Evolutionary conservation across 495 filamentous ascomycete genomes (phyloP), one percentile per base, ranked within the genome.

Genomic region (Pseudoneurospora amorphoporcata): DNA sequence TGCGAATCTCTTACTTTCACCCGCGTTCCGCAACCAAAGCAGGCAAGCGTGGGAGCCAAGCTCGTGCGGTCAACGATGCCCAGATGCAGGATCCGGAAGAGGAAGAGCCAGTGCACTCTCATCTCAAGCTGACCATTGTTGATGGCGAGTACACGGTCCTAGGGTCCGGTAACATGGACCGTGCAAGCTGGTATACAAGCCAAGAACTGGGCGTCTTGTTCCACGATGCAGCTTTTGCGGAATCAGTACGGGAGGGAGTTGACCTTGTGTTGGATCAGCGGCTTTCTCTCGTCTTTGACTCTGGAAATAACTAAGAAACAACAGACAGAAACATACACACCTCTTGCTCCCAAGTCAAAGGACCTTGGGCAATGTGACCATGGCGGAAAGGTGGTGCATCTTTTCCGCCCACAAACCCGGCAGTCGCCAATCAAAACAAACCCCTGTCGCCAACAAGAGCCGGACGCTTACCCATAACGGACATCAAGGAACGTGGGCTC

Each of bases 201-300:
- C 91, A 93, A 80, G 92, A 94, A 80, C 80, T 92, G n/a, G 91
- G 90, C 37, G 81, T 94, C 29, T 83, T 90, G 35, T 87, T 93
- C 70, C 83, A 90, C 37, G 84, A 81, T 12, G 70, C 61, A 10
- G 81, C 79, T 8, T 77, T 90, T 68, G 87, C 84, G 29, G 75
- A 53, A 8, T 72, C 69, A 12, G 77, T 91, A n/a, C 81, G 75
- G 70, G 72, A 71, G 4, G 77, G 76, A 35, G 80, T 89, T 19
- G 83, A 83, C 4, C 69, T 71, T n/a, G 85, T 78, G 37, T 73
- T 89, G 53, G 77, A 79, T 0, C 81, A 79, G n/a, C 79, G 87
- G 72, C 78, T 86, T 41, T 77, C 82, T 19, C 53, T 74, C 42
- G 68, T 81, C 61, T 84, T 83, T 45, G 79, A 78, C 70, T 82